A percentile compares a stretch with the other conserved stretches of the same genome.
phyloP scores from a whole-genome alignment of 495 filamentous ascomycete species.

The Podospora conica region DNA sequence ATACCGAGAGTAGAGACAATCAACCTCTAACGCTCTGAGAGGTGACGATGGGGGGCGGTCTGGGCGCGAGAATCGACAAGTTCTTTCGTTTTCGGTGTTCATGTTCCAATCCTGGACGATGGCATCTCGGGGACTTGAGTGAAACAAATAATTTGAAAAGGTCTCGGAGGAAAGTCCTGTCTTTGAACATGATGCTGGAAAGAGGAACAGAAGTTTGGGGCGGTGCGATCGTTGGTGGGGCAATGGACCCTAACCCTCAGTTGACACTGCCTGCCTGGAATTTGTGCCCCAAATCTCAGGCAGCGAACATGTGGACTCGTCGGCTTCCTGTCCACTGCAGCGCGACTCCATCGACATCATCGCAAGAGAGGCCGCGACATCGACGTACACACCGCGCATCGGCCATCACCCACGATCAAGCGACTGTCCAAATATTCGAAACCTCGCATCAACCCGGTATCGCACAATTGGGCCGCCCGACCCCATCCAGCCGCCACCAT shows the following conservation, averaged over 20 bases:
- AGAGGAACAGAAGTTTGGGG: background rate
- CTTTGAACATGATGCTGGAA: background rate
- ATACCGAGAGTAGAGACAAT: background rate
- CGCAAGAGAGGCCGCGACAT: background rate
- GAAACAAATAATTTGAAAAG: background rate
- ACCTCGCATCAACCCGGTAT: background rate
- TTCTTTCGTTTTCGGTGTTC: background rate
- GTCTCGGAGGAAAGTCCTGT: background rate
- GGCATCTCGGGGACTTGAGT: background rate
- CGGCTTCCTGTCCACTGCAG: background rate
- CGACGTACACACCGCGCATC: background rate
- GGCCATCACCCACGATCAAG: background rate
- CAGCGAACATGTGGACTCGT: background rate
- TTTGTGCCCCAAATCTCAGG: background rate
- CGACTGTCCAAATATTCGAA: background rate
- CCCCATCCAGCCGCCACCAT: constrained; percentile 46
- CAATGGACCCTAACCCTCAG: background rate
- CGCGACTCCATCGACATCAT: background rate
- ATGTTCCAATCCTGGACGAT: background rate
- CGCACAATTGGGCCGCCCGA: background rate
- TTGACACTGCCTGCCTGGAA: background rate
- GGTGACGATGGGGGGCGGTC: background rate
- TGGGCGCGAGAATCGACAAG: background rate
- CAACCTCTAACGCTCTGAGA: background rate
- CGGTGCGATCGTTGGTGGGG: background rate